Evolutionary conservation across 202 grass and related monocot genomes (phyloP).

Genomic region (Carex sylvatica): DNA sequence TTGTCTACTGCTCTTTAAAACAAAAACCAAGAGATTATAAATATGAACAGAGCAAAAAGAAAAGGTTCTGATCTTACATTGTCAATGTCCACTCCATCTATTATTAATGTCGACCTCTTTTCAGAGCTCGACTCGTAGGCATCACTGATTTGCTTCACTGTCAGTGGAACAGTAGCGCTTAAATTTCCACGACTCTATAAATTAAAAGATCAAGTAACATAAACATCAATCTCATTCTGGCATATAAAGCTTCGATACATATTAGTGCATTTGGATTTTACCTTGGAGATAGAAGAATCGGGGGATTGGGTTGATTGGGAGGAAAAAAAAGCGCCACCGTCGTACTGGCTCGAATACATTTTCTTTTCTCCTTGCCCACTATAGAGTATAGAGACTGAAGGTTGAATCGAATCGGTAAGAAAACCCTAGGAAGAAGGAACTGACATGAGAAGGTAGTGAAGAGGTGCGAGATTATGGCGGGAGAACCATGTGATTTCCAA

Average conservation of each 20-base stretch:
- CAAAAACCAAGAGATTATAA: neutral
- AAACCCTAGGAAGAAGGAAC: neutral
- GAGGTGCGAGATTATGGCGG: neutral
- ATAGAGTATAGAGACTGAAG: neutral
- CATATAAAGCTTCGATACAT: neutral
- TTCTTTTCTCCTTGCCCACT: neutral
- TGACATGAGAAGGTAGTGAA: neutral
- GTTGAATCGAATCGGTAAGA: slow-evolving; percentile 7
- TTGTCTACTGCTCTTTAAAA: neutral
- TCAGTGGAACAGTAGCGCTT: slow-evolving; percentile 53
- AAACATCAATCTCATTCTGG: neutral
- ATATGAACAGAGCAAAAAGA: neutral
- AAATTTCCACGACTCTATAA: slow-evolving; percentile 51
- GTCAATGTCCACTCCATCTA: slow-evolving; percentile 26
- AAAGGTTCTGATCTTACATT: slow-evolving; percentile 8
- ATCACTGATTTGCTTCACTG: slow-evolving; percentile 75
- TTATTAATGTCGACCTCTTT: slow-evolving; percentile 34
- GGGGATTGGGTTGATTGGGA: slow-evolving; percentile 62
- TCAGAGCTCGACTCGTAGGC: slow-evolving; percentile 56
- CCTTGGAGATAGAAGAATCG: slow-evolving; percentile 61
- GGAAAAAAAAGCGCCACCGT: slow-evolving; percentile 37
- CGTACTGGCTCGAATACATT: slow-evolving; percentile 62
- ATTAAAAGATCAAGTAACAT: slow-evolving; percentile 8
- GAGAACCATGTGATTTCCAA: slow-evolving; percentile 4
- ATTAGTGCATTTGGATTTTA: neutral